Evolutionary conservation across 1,139 yeast species (phyloP).

Genomic region (Zygosaccharomyces sapae): DNA sequence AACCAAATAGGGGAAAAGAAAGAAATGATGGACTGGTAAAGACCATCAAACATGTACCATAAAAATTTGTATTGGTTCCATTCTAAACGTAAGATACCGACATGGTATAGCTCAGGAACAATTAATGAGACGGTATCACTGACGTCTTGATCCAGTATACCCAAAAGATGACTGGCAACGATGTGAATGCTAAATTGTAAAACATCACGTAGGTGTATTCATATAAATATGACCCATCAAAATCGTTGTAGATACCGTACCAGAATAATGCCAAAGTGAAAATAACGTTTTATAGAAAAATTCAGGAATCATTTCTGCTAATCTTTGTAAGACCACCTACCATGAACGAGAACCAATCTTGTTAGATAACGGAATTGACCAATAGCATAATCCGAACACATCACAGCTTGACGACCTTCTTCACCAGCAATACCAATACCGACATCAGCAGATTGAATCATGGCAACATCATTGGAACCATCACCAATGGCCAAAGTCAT

Average conservation of each 20-base stretch:
- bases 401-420: constrained; percentile 97
- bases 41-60: constrained; percentile 81
- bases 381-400: constrained; percentile 95
- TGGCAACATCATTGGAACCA: constrained; percentile 97
- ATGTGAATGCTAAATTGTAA: constrained; percentile 90
- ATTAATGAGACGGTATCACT: constrained; percentile 71
- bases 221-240: constrained; percentile 87
- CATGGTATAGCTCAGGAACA: constrained; percentile 85
- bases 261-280: constrained; percentile 86
- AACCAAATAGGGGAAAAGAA: constrained; percentile 82
- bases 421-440: constrained; percentile 99
- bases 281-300: constrained; percentile 90
- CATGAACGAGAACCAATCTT: constrained; percentile 79
- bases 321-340: constrained; percentile 93
- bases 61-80: constrained; percentile 81
- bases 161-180: constrained; percentile 90
- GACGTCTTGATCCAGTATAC: constrained; percentile 91
- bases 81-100: constrained; percentile 78
- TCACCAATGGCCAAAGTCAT: constrained; percentile 95
- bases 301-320: constrained; percentile 91
- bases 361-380: constrained; percentile 89
- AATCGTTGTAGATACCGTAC: constrained; percentile 82
- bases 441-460: constrained; percentile 97
- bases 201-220: constrained; percentile 91
- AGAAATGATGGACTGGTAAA: constrained; percentile 79